Conservation (phyloP, 208 protist species). For the Acanthamoeba castellanii region DNA sequence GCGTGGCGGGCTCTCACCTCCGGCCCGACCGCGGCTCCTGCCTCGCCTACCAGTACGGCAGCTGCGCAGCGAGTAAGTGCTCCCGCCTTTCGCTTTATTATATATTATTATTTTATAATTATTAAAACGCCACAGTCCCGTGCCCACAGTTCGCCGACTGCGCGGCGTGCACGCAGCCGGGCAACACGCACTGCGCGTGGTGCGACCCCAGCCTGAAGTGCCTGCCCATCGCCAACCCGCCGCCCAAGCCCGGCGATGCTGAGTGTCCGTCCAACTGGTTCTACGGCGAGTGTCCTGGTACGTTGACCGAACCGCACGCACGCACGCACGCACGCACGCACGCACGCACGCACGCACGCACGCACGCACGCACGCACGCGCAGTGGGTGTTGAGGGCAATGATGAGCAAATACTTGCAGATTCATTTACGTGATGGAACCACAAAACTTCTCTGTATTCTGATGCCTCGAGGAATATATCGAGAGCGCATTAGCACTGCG, state of each 20-base stretch:
- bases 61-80: background rate
- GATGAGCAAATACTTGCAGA: background rate
- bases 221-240: background rate
- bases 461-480: background rate
- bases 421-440: background rate
- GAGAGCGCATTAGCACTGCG: background rate
- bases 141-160: background rate
- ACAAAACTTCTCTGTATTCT: background rate
- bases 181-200: slow-evolving; percentile 48
- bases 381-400: background rate
- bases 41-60: slow-evolving; percentile 2
- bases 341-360: background rate
- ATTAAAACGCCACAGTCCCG: background rate
- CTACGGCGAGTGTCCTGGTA: slow-evolving; percentile 32
- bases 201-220: slow-evolving; percentile 5
- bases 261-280: background rate
- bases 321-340: background rate
- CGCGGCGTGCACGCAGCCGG: background rate
- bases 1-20: background rate
- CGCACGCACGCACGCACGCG: background rate
- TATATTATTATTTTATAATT: background rate
- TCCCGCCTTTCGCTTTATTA: background rate
- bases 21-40: background rate
- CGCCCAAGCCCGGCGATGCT: background rate
- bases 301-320: no score